Evolutionary conservation across 176 grass and related monocot genomes (phyloP), one percentile per base, ranked within the genome.

Genomic region (Ensete ventricosum): DNA sequence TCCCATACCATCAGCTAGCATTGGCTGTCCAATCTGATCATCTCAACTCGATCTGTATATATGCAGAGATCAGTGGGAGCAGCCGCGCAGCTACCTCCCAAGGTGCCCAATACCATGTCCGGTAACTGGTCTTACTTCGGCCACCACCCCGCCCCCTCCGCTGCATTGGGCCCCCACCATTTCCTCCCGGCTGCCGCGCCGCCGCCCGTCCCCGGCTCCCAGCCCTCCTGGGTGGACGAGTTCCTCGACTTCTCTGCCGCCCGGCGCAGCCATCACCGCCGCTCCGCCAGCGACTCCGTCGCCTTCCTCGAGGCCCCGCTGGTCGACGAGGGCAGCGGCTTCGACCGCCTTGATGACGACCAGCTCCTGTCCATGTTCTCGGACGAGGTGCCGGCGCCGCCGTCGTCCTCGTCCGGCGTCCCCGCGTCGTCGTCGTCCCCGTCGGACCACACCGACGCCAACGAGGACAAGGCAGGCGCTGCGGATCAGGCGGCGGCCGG

Each of bases 71-170:
- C 57, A 62, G 17, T 17, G 57, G 79, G 76, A 49, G 82, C 73
- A 81, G 91, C 91, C 88, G 92, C 92, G 71, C 88, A 96, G 64
- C 82, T 88, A 84, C 92, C 92, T 81, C 92, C 92, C 76, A 91
- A 84, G 82, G 72, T 84, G 74, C 92, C 92, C 24, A 43, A 43
- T 43, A 74, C 53, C 77, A 83, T 91, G 81, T 69, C 89, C 43
- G 57, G 83, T 69, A 78, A 81, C 53, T 91, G 89, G 89, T 80
- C 80, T 12, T 79, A 78, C 52, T 82, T 85, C 74, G 78, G 85
- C 55, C 77, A 80, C 78, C 83, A 86, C 51, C 82, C 80, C 25
- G 57, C 12, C 77, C 82, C 79, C 52, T 76, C 85, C 73, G 75
- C 79, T 82, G 89, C 83, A 43, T 43, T 43, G 34, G 34, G 34